Evolutionary conservation across 176 grass and related monocot genomes (phyloP).

Genomic region (Carex parvula): DNA sequence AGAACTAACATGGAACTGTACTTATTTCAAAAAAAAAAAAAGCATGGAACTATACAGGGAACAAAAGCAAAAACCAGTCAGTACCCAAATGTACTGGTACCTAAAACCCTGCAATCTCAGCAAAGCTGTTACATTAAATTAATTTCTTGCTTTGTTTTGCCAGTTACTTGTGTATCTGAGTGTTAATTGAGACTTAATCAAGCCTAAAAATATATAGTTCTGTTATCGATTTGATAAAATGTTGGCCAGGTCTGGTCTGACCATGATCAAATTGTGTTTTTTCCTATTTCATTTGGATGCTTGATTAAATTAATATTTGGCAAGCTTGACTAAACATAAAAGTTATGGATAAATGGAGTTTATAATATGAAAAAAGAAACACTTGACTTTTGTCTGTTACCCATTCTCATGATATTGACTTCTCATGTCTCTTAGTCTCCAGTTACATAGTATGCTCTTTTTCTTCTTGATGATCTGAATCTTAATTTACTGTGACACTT

Average conservation of each 20-base stretch:
- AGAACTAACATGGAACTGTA: slow-evolving; percentile 26
- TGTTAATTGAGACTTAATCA: neutral
- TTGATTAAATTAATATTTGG: neutral
- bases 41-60: neutral
- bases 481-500: slow-evolving; percentile 6
- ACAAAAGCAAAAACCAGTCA: neutral
- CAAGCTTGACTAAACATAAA: neutral
- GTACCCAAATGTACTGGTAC: slow-evolving; percentile 6
- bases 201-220: neutral
- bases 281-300: neutral
- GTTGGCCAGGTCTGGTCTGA: neutral
- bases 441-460: neutral
- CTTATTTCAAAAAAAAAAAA: too few relatives aligned
- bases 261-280: neutral
- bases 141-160: neutral
- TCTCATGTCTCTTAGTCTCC: neutral
- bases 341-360: neutral
- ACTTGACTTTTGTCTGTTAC: slow-evolving; percentile 20
- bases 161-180: neutral
- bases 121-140: neutral
- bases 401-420: slow-evolving; percentile 15
- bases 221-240: neutral
- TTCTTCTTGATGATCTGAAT: neutral
- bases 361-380: neutral
- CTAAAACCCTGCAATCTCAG: neutral